Evolutionary conservation across 352 stramenopile species (phyloP).

Genomic region (Phytopythium litorale): DNA sequence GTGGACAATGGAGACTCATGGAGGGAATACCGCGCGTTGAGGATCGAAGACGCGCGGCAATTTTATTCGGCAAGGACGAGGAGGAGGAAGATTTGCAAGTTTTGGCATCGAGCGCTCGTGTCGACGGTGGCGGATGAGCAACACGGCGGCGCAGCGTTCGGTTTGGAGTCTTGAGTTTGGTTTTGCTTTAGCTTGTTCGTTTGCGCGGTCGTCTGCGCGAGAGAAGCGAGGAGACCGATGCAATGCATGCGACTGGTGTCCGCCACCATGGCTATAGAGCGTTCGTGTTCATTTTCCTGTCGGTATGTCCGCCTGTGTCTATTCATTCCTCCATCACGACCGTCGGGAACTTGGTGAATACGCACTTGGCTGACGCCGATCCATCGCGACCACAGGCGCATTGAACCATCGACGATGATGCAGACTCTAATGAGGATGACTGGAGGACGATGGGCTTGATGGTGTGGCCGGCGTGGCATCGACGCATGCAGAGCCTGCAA

Average conservation of each 20-base stretch:
- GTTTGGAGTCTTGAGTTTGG: neutral
- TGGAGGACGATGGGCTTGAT: constrained; percentile 15
- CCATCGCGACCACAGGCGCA: neutral
- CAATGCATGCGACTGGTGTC: neutral
- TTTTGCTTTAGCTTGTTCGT: neutral
- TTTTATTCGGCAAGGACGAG: constrained; percentile 3
- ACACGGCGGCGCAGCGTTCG: neutral
- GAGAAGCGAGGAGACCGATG: neutral
- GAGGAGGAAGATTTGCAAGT: neutral
- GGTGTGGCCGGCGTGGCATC: constrained; percentile 42
- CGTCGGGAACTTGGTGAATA: neutral
- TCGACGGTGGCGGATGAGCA: neutral
- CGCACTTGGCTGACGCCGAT: neutral
- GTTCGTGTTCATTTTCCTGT: neutral
- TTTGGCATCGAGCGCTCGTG: neutral
- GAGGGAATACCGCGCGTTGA: constrained; percentile 2
- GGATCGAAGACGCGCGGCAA: neutral
- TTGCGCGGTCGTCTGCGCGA: neutral
- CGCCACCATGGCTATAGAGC: neutral
- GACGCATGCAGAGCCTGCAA: constrained; percentile 44
- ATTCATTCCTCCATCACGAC: neutral
- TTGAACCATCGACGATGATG: neutral
- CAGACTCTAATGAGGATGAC: neutral
- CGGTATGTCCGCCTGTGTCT: neutral
- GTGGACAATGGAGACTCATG: neutral